Evolutionary conservation across 331 rosid genomes (phyloP), one percentile per base, ranked within the genome.

Genomic region (Quercus lobata): DNA sequence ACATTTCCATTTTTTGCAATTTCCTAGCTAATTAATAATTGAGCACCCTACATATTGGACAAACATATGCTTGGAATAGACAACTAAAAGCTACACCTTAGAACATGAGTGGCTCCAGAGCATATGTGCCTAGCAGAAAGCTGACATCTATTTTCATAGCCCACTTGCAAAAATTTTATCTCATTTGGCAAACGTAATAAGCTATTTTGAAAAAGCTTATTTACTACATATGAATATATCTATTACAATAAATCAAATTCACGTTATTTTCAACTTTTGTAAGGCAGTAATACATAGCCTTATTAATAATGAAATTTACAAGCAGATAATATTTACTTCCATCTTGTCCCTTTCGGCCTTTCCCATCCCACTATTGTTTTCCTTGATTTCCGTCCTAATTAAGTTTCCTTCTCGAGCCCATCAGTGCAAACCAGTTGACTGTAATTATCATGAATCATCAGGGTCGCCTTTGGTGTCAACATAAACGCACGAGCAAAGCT

Each of bases 401-500:
- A 41, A 41, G 12, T 41, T 73, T 78, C 82, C 5, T 58, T 25
- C 65, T 58, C 3, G 15, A 10, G 17, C 30, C 65, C 65, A 10
- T 53, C 25, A n/a, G 18, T 21, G 16, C 14, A 69, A 19, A 5
- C 7, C 27, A 41, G 16, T 17, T n/a, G 18, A 14, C 7, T 21
- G 56, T 78, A 46, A 34, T 22, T 53, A 58, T 75, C 66, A 54
- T 34, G 71, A 60, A 21, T 71, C 83, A 29, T 72, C 81, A 0
- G 71, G 46, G 22, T 71, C 90, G 16, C 87, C 88, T 2, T 29
- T 79, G 12, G 92, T 92, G 19, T 83, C 88, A 63, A 92, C 54
- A 29, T 30, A 5, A 76, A 90, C 32, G 81, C 97, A 90, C 34
- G 89, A 75, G 74, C 87, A 87, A 34, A 86, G 84, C 34, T 81